Conservation (phyloP, 2,329 filamentous ascomycete genomes). For the Talaromyces funiculosus region DNA sequence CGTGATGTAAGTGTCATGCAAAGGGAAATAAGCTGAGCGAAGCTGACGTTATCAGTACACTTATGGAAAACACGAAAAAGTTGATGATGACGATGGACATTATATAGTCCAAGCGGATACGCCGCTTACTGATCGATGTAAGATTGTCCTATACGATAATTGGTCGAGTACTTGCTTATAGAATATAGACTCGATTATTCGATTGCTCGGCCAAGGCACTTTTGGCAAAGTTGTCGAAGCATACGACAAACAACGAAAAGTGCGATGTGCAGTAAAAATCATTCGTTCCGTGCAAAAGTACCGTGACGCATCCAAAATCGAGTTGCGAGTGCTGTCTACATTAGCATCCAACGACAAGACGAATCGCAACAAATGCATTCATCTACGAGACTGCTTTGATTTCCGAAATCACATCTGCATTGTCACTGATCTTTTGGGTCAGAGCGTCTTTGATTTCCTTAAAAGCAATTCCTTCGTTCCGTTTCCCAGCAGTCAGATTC, state of each 20-base stretch:
- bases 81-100: constrained; percentile 95
- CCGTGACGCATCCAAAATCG: constrained; percentile 89
- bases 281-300: constrained; percentile 98
- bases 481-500: constrained; percentile 97
- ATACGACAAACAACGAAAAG: constrained; percentile 67
- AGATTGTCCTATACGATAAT: constrained; percentile 29
- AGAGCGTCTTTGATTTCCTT: constrained; percentile 97
- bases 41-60: constrained; percentile 35
- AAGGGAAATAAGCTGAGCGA: not conserved
- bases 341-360: constrained; percentile 83
- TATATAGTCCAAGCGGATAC: constrained; percentile 89
- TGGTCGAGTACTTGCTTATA: constrained; percentile 16
- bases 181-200: constrained; percentile 71
- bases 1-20: constrained; percentile 48
- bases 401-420: constrained; percentile 95
- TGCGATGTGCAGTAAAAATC: constrained; percentile 92
- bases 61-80: constrained; percentile 57
- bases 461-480: constrained; percentile 94
- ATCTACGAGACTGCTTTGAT: constrained; percentile 93
- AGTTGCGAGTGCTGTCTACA: constrained; percentile 86
- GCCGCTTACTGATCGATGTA: constrained; percentile 83
- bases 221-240: constrained; percentile 98
- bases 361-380: constrained; percentile 95
- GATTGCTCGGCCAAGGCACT: constrained; percentile 89
- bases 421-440: constrained; percentile 70